These are phyloP conservation scores for Mariannaea sp. DNA, from an alignment of 2,329 filamentous ascomycete species.

Conservation along the genomic window DNA sequence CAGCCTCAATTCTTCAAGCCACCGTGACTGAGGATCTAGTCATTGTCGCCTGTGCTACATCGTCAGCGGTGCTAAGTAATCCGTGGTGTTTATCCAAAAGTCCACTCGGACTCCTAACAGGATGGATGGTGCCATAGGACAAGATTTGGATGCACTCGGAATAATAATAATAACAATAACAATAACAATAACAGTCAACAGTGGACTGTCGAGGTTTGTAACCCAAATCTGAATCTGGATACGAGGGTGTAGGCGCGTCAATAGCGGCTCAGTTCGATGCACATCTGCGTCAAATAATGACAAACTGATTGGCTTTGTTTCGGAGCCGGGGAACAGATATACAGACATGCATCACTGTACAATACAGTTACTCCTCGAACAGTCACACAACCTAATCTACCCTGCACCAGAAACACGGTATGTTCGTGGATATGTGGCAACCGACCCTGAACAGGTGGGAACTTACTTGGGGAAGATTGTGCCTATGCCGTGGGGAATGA, in stretches of 20 bases:
- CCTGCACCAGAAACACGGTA: slow-evolving; percentile 5
- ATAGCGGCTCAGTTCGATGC: slow-evolving; percentile 26
- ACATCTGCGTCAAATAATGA: not conserved
- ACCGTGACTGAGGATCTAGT: not conserved
- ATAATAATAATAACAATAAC: no score
- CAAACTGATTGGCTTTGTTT: slow-evolving; percentile 4
- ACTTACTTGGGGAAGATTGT: no score
- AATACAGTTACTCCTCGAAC: no score
- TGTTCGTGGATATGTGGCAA: no score
- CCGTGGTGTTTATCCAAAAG: no score
- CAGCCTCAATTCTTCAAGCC: not conserved
- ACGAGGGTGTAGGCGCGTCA: slow-evolving; percentile 20
- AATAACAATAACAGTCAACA: no score
- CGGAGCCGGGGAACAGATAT: not conserved
- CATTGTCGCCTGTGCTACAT: not conserved
- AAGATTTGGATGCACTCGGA: no score
- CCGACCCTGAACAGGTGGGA: no score
- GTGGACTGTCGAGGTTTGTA: not conserved
- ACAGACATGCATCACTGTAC: no score
- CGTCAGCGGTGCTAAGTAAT: not conserved
- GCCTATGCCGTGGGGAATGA: not conserved
- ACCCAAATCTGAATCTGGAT: slow-evolving; percentile 17
- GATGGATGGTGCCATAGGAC: no score
- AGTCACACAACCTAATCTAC: not conserved
- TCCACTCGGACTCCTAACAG: no score